phyloP scores from a whole-genome alignment of 148 eudicot species.

The Selenicereus undatus region DNA sequence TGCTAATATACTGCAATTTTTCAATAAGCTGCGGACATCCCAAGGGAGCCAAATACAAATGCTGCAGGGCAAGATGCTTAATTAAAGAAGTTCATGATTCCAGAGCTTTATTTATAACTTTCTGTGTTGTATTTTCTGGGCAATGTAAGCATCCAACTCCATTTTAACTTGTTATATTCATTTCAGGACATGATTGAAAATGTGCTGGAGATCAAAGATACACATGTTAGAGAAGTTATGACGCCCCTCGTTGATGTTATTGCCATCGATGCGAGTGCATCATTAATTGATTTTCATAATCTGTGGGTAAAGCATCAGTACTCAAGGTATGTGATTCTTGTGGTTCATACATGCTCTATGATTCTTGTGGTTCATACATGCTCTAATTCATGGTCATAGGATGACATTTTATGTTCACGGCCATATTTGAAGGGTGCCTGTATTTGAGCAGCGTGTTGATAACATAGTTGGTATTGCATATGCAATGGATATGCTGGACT shows the following conservation, averaged over 20 bases:
- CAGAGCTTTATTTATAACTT: not conserved
- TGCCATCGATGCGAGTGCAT: slow-evolving; percentile 92
- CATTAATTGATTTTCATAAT: slow-evolving; percentile 82
- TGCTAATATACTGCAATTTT: not conserved
- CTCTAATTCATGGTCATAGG: slow-evolving; percentile 11
- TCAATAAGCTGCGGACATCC: not conserved
- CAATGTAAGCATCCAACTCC: not conserved
- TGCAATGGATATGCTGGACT: slow-evolving; percentile 97
- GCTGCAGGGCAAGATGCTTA: not conserved
- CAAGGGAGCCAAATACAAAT: not conserved
- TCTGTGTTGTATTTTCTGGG: not conserved
- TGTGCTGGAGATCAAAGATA: slow-evolving; percentile 96
- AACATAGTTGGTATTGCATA: slow-evolving; percentile 97
- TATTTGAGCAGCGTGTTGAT: slow-evolving; percentile 92
- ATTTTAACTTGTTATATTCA: slow-evolving; percentile 9
- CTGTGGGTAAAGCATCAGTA: slow-evolving; percentile 95
- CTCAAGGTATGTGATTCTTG: slow-evolving; percentile 56
- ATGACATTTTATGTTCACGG: slow-evolving; percentile 11
- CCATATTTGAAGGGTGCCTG: slow-evolving; percentile 70
- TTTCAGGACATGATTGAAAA: slow-evolving; percentile 98
- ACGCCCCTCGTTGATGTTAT: slow-evolving; percentile 98
- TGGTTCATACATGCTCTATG: not conserved
- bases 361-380: slow-evolving; percentile 2
- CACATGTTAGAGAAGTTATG: slow-evolving; percentile 98
- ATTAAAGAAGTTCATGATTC: not conserved